These are phyloP conservation scores for Aspergillus niger DNA, from an alignment of 2,329 filamentous ascomycete genomes.

Conservation along the genomic window DNA sequence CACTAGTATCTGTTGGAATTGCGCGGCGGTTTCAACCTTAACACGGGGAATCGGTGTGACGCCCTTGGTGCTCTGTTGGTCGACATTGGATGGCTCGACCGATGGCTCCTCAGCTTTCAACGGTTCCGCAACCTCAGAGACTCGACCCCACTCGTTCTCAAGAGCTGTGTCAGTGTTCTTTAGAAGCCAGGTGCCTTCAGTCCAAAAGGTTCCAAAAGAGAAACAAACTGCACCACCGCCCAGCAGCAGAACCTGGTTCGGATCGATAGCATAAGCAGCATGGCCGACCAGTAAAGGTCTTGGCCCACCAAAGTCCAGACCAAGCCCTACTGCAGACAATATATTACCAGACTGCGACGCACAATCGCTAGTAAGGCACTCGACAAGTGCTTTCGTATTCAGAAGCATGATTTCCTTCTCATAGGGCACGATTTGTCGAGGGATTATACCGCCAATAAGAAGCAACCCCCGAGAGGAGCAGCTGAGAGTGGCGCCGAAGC, in stretches of 20 bases:
- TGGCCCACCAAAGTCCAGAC: slow-evolving; percentile 34
- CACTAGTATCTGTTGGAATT: slow-evolving; percentile 63
- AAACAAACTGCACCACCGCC: slow-evolving; percentile 88
- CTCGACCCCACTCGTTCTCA: slow-evolving; percentile 37
- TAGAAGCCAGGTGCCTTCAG: slow-evolving; percentile 60
- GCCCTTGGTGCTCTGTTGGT: slow-evolving; percentile 18
- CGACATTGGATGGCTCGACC: background rate
- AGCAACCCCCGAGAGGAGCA: slow-evolving; percentile 49
- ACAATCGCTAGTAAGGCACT: slow-evolving; percentile 22
- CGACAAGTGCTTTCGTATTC: slow-evolving; percentile 24
- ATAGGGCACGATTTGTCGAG: slow-evolving; percentile 38
- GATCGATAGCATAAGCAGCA: slow-evolving; percentile 53
- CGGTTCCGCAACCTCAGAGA: slow-evolving; percentile 24
- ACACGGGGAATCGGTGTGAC: slow-evolving; percentile 53
- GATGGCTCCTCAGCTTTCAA: slow-evolving; percentile 11
- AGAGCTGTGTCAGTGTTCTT: slow-evolving; percentile 29
- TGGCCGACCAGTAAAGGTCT: slow-evolving; percentile 73
- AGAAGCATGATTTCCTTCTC: slow-evolving; percentile 58
- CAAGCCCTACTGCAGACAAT: slow-evolving; percentile 32
- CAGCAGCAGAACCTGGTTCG: slow-evolving; percentile 61
- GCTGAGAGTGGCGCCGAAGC: slow-evolving; percentile 57
- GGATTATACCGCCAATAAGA: slow-evolving; percentile 56
- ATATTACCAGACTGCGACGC: slow-evolving; percentile 23
- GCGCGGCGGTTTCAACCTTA: slow-evolving; percentile 52
- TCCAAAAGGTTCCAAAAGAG: slow-evolving; percentile 87